These are phyloP conservation scores for Schizophyllum amplum DNA, from an alignment of 1,284 basidiomycete species.

Conservation along the genomic window DNA sequence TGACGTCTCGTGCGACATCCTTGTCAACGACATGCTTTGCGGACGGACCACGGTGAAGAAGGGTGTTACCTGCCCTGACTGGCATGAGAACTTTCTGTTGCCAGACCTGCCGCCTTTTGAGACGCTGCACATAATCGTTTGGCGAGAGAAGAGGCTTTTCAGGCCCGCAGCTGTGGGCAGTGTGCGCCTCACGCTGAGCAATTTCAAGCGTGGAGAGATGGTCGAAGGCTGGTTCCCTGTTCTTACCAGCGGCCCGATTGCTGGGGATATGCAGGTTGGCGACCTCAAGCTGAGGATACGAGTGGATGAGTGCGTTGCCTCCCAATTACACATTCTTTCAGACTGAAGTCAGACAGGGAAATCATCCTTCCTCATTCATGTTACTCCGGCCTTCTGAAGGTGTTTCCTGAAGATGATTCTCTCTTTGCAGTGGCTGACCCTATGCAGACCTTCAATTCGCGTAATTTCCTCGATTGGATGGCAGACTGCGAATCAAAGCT, in stretches of 20 bases:
- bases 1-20: slow-evolving; percentile 64
- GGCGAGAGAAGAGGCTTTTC: slow-evolving; percentile 54
- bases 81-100: slow-evolving; percentile 74
- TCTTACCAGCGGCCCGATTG: slow-evolving; percentile 37
- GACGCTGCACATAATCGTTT: slow-evolving; percentile 53
- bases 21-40: slow-evolving; percentile 52
- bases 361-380: slow-evolving; percentile 59
- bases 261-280: slow-evolving; percentile 54
- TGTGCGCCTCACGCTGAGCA: slow-evolving; percentile 54
- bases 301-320: slow-evolving; percentile 59
- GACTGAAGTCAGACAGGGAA: slow-evolving; percentile 39
- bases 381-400: slow-evolving; percentile 50
- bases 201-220: slow-evolving; percentile 63
- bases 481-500: slow-evolving; percentile 58
- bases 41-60: slow-evolving; percentile 69
- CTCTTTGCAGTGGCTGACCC: slow-evolving; percentile 4
- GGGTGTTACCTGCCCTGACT: slow-evolving; percentile 55
- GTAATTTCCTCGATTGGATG: slow-evolving; percentile 71
- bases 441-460: slow-evolving; percentile 47
- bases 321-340: slow-evolving; percentile 4
- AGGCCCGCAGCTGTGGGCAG: slow-evolving; percentile 52
- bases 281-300: slow-evolving; percentile 65
- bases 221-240: slow-evolving; percentile 84
- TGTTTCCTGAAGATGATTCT: slow-evolving; percentile 18
- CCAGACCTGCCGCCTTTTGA: slow-evolving; percentile 67